These are phyloP conservation scores for Odontarrhena argentea DNA, from an alignment of 345 rosid species.

Conservation along the genomic window DNA sequence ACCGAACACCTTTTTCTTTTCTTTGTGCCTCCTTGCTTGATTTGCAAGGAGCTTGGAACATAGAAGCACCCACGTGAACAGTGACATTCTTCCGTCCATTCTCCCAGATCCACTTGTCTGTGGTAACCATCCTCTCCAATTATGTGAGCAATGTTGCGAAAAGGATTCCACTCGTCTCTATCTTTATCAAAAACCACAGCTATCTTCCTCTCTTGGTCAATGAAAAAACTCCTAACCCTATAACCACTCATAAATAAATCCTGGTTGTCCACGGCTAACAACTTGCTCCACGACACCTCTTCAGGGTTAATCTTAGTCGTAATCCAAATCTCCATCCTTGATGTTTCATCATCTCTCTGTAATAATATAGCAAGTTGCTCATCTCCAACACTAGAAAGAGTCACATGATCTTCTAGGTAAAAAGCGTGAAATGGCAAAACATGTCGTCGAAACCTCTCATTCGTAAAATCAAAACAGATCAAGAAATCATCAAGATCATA, in stretches of 20 bases:
- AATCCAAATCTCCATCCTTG: not conserved
- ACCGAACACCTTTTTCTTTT: too few relatives aligned
- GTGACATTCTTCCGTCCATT: not conserved
- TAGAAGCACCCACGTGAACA: not conserved
- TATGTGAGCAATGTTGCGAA: not conserved
- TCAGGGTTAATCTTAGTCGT: conserved; percentile 1
- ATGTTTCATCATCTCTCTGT: too few relatives aligned
- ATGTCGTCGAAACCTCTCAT: not conserved
- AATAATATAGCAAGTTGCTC: not conserved
- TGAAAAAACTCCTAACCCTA: not conserved
- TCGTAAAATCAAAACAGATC: conserved; percentile 7
- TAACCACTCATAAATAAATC: too few relatives aligned
- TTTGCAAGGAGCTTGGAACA: not conserved
- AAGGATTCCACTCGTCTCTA: too few relatives aligned
- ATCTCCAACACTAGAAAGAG: conserved; percentile 18
- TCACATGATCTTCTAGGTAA: rapidly evolving
- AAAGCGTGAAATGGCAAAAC: not conserved
- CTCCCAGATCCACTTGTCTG: not conserved
- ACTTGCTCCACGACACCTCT: conserved; percentile 3
- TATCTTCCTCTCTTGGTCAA: conserved; percentile 2
- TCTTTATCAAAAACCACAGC: not conserved
- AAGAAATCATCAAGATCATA: not conserved
- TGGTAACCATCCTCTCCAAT: not conserved
- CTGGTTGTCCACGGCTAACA: not conserved
- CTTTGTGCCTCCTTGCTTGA: not conserved